Conservation (phyloP, 768 basidiomycete genomes). For the Cystofilobasidium bisporidii region DNA sequence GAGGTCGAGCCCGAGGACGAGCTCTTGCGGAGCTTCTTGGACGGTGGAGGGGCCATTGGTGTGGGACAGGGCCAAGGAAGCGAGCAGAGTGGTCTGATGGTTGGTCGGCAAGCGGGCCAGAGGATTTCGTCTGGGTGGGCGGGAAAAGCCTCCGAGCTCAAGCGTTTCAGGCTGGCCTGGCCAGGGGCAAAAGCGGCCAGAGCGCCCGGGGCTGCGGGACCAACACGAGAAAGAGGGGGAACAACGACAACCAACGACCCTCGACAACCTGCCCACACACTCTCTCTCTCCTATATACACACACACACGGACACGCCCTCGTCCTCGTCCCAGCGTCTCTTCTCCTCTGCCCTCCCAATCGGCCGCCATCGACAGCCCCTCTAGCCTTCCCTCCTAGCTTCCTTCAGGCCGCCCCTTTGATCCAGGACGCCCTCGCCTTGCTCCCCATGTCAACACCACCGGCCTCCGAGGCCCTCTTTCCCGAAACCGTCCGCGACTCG, state of each 20-base stretch:
- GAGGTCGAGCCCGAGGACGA: neutral
- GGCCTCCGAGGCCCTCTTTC: neutral
- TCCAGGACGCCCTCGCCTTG: neutral
- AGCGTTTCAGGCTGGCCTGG: too few species aligned
- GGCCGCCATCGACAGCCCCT: neutral
- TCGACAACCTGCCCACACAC: too few species aligned
- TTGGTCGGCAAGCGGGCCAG: neutral
- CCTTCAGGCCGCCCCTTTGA: neutral
- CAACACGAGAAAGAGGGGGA: too few species aligned
- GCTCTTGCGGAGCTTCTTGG: slow-evolving; percentile 12
- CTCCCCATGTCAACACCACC: neutral
- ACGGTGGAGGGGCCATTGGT: slow-evolving; percentile 8
- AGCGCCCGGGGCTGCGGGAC: too few species aligned
- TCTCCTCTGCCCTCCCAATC: too few species aligned
- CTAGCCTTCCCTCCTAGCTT: neutral
- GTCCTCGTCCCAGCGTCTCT: too few species aligned
- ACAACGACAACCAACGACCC: too few species aligned
- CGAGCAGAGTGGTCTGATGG: neutral
- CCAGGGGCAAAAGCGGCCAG: too few species aligned
- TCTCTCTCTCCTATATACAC: too few species aligned
- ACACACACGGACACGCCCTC: too few species aligned
- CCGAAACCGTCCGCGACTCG: neutral
- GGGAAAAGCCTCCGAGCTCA: too few species aligned
- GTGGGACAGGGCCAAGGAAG: neutral
- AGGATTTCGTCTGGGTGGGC: too few species aligned